These are phyloP conservation scores for Claviceps capensis DNA, from an alignment of 2,329 filamentous ascomycete genomes.

Conservation along the genomic window DNA sequence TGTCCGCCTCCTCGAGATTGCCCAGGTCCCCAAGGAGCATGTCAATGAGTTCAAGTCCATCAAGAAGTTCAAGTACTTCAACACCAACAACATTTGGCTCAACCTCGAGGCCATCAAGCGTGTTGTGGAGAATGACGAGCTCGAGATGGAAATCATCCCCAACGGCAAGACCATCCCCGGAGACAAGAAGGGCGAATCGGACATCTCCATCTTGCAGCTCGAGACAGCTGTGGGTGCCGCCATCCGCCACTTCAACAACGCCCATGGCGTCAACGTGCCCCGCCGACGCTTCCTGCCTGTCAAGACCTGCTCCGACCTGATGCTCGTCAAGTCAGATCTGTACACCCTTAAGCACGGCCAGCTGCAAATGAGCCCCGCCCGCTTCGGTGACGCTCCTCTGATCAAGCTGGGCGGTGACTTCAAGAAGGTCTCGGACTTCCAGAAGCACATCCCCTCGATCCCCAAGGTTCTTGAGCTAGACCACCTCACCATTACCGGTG, in stretches of 20 bases:
- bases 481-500: slow-evolving; percentile 93
- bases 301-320: slow-evolving; percentile 98
- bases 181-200: slow-evolving; percentile 99
- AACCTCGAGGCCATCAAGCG: slow-evolving; percentile 96
- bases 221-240: slow-evolving; percentile 97
- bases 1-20: slow-evolving; percentile 93
- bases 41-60: slow-evolving; percentile 99
- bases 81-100: slow-evolving; percentile 99
- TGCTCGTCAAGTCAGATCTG: slow-evolving; percentile 98
- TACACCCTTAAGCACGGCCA: slow-evolving; percentile 98
- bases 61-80: slow-evolving; percentile 99
- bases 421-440: slow-evolving; percentile 99
- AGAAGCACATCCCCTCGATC: slow-evolving; percentile 74
- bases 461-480: slow-evolving; percentile 85
- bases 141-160: slow-evolving; percentile 98
- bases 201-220: slow-evolving; percentile 93
- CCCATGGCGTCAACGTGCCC: slow-evolving; percentile 96
- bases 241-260: slow-evolving; percentile 97
- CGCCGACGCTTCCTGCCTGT: slow-evolving; percentile 96
- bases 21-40: slow-evolving; percentile 98
- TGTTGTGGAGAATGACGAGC: slow-evolving; percentile 94
- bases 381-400: slow-evolving; percentile 89
- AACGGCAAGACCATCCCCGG: slow-evolving; percentile 98
- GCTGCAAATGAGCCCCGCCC: slow-evolving; percentile 89
- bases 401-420: slow-evolving; percentile 99